Evolutionary conservation across 1,139 yeast species (phyloP), one percentile per base, ranked within the genome.

Genomic region (Diutina siamensis): DNA sequence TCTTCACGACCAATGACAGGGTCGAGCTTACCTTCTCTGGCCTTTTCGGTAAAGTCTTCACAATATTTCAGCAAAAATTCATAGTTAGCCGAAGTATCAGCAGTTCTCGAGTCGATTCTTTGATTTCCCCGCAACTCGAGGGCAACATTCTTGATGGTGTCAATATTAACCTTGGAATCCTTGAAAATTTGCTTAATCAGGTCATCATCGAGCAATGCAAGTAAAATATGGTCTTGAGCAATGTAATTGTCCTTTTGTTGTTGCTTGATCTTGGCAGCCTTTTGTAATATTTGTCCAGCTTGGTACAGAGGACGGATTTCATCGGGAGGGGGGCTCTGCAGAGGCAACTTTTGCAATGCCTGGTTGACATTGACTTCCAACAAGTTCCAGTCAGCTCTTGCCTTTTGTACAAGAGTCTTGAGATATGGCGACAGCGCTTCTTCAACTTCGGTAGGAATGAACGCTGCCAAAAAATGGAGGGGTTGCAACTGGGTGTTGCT

Each of bases 1-100:
- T 92, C 98, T 63, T 92, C 98, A 67, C 99, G 82, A 47, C 99
- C 99, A 60, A 92, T 94, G 45, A 94, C 98, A 2, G 99, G 99
- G 62, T 92, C 99, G 50, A 92, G 78, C 61, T 84, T 85, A 59
- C 99, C 98, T 58, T 84, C 82, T 52, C 95, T 75, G 12, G 98
- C 98, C 63, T 80, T 80, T 56, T 86, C 94, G 0, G 98, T 94
- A 68, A 92, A 75, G 61, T 92, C 97, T 54, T 83, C 77, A 51
- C 97, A 95, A 62, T 92, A 92, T 62, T 94, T 92, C 51, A 75
- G 68, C 57, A 94, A 71, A 56, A 87, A 92, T 62, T 92, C 99
- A 55, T 76, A 80, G 48, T 83, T 76, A 44, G 82, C 78, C 12
- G 92, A 83, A 4, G 97, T 82, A 60, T 92, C 99, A 1, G 98